Conservation (phyloP, 1,139 yeast genomes). For the Geotrichum reessii region DNA sequence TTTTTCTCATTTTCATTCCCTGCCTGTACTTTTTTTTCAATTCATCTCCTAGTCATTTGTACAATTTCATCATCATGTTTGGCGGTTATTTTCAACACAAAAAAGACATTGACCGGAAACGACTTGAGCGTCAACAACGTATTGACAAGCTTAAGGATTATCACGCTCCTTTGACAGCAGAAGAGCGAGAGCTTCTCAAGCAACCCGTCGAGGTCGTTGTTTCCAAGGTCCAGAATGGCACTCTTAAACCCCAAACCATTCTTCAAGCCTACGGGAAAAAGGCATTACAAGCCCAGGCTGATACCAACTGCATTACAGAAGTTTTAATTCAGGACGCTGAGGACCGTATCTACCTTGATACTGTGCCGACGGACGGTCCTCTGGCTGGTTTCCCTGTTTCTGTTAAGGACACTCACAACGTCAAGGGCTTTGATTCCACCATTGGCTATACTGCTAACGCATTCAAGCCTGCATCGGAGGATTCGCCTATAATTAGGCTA, state of each 20-base stretch:
- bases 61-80: constrained; percentile 15
- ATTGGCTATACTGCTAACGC: constrained; percentile 46
- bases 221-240: constrained; percentile 31
- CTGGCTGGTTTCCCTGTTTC: constrained; percentile 68
- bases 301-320: constrained; percentile 38
- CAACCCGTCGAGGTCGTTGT: constrained; percentile 32
- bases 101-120: constrained; percentile 29
- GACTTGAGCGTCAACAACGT: constrained; percentile 34
- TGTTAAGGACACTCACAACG: constrained; percentile 46
- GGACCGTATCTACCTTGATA: constrained; percentile 20
- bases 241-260: constrained; percentile 32
- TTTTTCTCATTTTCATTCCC: background rate
- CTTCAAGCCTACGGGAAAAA: constrained; percentile 39
- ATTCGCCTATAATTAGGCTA: constrained; percentile 37
- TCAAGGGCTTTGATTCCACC: constrained; percentile 49
- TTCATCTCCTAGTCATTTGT: background rate
- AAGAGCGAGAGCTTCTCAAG: constrained; percentile 31
- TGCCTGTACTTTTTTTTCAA: background rate
- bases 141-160: constrained; percentile 33
- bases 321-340: constrained; percentile 38
- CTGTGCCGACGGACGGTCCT: constrained; percentile 41
- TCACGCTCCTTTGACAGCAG: constrained; percentile 32
- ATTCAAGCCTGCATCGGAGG: constrained; percentile 34
- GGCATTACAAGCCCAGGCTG: constrained; percentile 36
- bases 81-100: constrained; percentile 21